Evolutionary conservation across 1,284 basidiomycete genomes (phyloP), one percentile per base, ranked within the genome.

Genomic region (Cryptococcus maquisensis): DNA sequence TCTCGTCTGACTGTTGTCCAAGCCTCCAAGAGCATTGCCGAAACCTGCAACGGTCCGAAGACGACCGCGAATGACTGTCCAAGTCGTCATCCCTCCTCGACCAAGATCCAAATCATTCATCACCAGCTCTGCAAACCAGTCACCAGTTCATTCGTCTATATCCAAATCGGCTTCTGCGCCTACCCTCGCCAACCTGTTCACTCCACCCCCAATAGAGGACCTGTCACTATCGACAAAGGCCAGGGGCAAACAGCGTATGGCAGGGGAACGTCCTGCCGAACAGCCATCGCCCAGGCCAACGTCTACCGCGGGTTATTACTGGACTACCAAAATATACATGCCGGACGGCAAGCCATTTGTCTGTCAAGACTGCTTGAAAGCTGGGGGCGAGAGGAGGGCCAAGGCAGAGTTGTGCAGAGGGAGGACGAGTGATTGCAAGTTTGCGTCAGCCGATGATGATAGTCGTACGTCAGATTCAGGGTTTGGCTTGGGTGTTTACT

Each of bases 191-290:
- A 41, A 50, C 26, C 47, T 59, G 3, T 59, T 59, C 51, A 42
- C 44, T 12, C 42, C 41, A 4, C 57, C 57, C n/a, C 54, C 57
- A 13, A 47, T 47, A 16, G 23, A 21, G 18, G 4, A 20, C 35
- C 7, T 10, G 20, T 36, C 20, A 15, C 35, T 32, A 21, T 55
- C 42, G 21, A 26, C 23, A 7, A 67, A 62, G 32, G 60, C 60
- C 36, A 65, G 62, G 40, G 62, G 63, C 18, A 65, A 64, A 42
- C 42, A 54, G 16, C 57, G 66, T 10, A 63, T 64, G 61, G 36
- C 20, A 2, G 60, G 60, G 15, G 64, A 66, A 37, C 39, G 59
- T 8, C 56, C 59, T 6, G 21, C 38, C 13, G 38, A 47, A 13
- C 28, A n/a, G 16, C 13, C 40, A 18, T 10, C 42, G 18, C 12